Base-by-base conservation (phyloP, 2,329 filamentous ascomycete species). In the Harringtonia lauricola region DNA sequence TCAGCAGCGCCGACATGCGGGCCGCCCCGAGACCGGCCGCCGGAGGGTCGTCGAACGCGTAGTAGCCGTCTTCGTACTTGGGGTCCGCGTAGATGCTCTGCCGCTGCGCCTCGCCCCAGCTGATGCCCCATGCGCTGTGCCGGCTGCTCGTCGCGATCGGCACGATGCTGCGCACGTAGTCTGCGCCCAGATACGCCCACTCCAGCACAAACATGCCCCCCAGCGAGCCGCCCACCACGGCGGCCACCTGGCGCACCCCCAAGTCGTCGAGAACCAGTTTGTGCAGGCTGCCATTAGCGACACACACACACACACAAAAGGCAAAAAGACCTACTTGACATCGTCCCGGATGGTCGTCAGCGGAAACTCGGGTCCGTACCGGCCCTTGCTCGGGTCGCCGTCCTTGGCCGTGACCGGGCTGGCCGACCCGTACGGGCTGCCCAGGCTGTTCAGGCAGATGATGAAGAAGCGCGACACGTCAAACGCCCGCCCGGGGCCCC, bases 21-120 rank as follows among this genome's bases (percentile, higher is more conserved):
- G 92, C 92, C 8, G 92, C 92, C 13, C 89, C 88, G 2, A 98
- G 75, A 1, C 92, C 92, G 1, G 88, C 83, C 0, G 80, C 70
- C 1, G 92, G 92, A 29, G 89, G 89, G 54, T 96, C 87, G 28
- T 84, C 74, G 55, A 92, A 94, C 1, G 79, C 57, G 59, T 96
- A 98, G 65, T 95, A 96, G 36, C 92, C 92, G 57, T 96, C 89
- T 49, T 95, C 88, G 62, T 98, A 98, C 67, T 95, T 96, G 28
- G 92, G 92, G 59, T 98, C 92, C 33, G 87, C 89, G 65, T 96
- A 98, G 60, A 98, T 96, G 71, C 84, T 89, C 64, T 92, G 86
- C 41, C 86, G 74, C 61, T 94, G 86, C 4, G 86, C 86, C 60
- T 92, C 86, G 35, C 85, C 86, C 86, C 86, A 94, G 63, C 83